Evolutionary conservation across 306 rosid species (phyloP), one percentile per base, ranked within the genome.

Genomic region (Ochetophila trinervis): DNA sequence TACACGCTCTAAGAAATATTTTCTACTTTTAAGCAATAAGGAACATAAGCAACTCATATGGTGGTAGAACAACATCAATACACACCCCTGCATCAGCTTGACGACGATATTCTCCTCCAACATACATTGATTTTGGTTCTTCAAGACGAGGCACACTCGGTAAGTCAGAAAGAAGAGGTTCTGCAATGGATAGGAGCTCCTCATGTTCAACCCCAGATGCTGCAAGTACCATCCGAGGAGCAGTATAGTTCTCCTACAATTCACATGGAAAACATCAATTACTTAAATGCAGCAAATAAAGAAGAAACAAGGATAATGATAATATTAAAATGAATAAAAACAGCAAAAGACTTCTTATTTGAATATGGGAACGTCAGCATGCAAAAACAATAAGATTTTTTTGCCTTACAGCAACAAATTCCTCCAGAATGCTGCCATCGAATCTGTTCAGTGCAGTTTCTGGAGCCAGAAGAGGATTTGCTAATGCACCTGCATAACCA

Each of bases 221-320:
- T 20, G 99, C 97, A 75, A 94, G 96, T 70, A 90, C 99, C 79
- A 94, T 83, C 74, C 95, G 79, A 57, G 96, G 90, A 65, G 99
- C 99, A 32, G 95, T 90, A 79, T 94, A 94, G 80, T 94, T 87
- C 63, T 94, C 97, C 99, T 94, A 80, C 65, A 67, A 72, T 83
- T 72, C 64, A 56, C 42, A 60, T 17, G 80, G 62, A 54, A 30
- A 23, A 50, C 48, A 71, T 68, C 51, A 75, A 58, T 66, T 48
- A 82, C 53, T 67, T 47, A 37, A 35, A 22, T 64, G 30, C 45
- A 57, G 48, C 19, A 62, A 40, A 71, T 17, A n/a, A 16, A n/a
- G 49, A 67, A 42, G 18, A 54, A 23, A 30, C 8, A 50, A 19
- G 66, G 57, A 64, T 20, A 48, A 18, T 24, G 15, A 21, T 8